Percentiles rank a stretch among this genome's conserved stretches.
Evolutionary conservation across 495 filamentous ascomycete genomes (phyloP).

Genomic region (Parachaetomium inaequale): DNA sequence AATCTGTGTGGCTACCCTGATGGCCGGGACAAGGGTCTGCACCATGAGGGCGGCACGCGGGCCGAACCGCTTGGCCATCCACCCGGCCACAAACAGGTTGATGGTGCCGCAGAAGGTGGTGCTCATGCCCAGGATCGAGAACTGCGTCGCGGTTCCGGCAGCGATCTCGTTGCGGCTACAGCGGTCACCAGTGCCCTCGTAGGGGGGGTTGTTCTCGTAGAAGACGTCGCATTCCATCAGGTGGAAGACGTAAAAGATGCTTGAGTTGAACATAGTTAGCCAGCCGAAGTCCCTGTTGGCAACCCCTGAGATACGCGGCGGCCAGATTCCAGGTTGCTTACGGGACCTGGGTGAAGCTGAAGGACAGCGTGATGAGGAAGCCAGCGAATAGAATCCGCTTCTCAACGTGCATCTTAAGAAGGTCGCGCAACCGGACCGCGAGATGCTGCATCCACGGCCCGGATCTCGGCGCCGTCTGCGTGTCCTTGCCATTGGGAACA

Average conservation of each 20-base stretch:
- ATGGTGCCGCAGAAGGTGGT: conserved; percentile 50
- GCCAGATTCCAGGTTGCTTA: conserved; percentile 21
- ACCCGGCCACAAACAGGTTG: conserved; percentile 57
- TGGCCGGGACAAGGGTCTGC: conserved; percentile 49
- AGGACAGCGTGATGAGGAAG: conserved; percentile 54
- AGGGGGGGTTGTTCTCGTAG: conserved; percentile 45
- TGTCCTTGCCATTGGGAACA: not conserved
- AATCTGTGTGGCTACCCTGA: conserved; percentile 53
- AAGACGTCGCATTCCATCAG: conserved; percentile 58
- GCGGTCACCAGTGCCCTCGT: conserved; percentile 35
- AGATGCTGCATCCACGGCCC: not conserved
- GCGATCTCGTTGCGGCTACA: conserved; percentile 50
- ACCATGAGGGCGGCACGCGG: conserved; percentile 50
- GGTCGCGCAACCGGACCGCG: not conserved
- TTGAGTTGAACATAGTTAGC: conserved; percentile 15
- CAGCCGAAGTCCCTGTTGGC: not conserved
- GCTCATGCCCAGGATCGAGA: conserved; percentile 49
- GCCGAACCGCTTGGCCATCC: conserved; percentile 54
- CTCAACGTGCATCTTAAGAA: conserved; percentile 26
- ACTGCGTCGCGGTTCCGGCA: conserved; percentile 52
- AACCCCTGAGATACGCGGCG: too few relatives aligned
- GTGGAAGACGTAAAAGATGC: conserved; percentile 55
- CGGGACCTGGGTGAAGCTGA: conserved; percentile 58
- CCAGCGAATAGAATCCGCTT: conserved; percentile 48
- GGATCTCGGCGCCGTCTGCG: too few relatives aligned